These are phyloP conservation scores for Chlorella variabilis DNA, from an alignment of 163 green algal species.

Conservation along the genomic window DNA sequence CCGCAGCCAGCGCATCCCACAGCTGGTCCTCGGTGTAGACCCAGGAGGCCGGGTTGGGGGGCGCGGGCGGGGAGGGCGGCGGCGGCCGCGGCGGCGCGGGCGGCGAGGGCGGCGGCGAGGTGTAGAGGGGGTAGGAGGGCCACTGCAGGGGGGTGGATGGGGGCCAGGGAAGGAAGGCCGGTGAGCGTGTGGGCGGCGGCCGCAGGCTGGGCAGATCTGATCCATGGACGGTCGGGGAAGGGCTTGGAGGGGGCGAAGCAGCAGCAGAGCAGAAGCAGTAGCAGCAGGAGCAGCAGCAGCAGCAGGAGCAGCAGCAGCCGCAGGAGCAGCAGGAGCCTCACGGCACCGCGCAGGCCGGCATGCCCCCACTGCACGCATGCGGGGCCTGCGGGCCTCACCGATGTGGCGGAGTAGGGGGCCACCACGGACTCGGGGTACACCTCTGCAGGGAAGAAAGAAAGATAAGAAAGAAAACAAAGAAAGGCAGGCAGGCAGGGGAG, in stretches of 20 bases:
- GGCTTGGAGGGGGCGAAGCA: too few species aligned
- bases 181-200: background rate
- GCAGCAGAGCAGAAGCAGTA: too few species aligned
- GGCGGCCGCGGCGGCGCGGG: slow-evolving; percentile 39
- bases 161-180: background rate
- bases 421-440: slow-evolving; percentile 15
- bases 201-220: background rate
- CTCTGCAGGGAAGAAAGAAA: background rate
- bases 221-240: too few species aligned
- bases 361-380: background rate
- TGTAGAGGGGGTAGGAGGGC: slow-evolving; percentile 1
- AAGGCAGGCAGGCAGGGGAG: too few species aligned
- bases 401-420: background rate
- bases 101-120: slow-evolving; percentile 35
- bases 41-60: slow-evolving; percentile 41
- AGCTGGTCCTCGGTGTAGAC: slow-evolving; percentile 51
- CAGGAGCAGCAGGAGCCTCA: background rate
- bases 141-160: slow-evolving; percentile 7
- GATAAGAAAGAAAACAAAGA: too few species aligned
- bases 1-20: slow-evolving; percentile 39
- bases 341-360: too few species aligned
- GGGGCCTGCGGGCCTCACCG: background rate
- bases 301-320: too few species aligned
- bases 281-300: too few species aligned
- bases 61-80: slow-evolving; percentile 36